Conservation (phyloP, 1,284 basidiomycete genomes). For the Mycena citricolor region DNA sequence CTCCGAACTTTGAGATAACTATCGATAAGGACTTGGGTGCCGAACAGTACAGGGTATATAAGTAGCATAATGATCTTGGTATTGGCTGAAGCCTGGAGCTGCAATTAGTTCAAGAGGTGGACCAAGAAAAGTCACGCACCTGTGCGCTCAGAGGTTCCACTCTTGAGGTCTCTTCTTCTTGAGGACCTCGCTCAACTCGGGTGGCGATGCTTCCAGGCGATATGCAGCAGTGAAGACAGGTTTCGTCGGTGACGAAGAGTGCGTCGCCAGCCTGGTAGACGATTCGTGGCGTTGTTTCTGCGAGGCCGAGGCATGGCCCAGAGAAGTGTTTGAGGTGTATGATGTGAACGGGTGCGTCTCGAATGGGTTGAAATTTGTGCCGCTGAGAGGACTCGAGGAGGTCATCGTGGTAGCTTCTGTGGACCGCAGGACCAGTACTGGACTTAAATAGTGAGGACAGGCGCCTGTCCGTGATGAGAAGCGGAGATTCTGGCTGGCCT, state of each 20-base stretch:
- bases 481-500: conserved; percentile 10
- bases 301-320: conserved; percentile 15
- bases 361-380: conserved; percentile 26
- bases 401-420: conserved; percentile 4
- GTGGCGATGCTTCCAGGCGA: conserved; percentile 23
- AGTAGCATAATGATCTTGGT: no score
- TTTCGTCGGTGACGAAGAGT: no score
- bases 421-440: no score
- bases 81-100: no score
- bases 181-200: conserved; percentile 26
- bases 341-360: conserved; percentile 28
- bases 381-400: conserved; percentile 20
- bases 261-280: conserved; percentile 13
- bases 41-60: no score
- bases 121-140: no score
- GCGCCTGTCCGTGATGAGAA: conserved; percentile 9
- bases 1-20: no score
- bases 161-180: no score
- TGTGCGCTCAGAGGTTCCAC: no score
- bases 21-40: no score
- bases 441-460: conserved; percentile 4
- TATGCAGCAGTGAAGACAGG: conserved; percentile 27
- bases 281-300: conserved; percentile 9
- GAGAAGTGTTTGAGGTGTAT: conserved; percentile 20
- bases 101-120: no score